Base-by-base conservation (phyloP, 345 rosid genomes). In the Bruguiera gymnorhiza region DNA sequence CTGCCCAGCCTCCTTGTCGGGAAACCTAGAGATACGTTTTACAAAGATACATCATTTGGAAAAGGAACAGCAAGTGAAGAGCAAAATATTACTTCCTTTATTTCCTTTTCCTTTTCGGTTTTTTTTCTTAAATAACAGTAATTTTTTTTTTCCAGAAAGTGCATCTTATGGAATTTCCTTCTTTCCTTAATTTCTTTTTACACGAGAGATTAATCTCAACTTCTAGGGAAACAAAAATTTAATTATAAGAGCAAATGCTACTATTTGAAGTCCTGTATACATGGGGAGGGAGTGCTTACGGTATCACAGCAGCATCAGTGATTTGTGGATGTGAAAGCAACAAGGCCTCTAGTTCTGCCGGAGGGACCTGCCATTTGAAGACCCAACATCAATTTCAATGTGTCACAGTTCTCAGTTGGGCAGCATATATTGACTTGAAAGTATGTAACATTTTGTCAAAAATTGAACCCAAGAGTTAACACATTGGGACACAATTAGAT, bases 321-420 rank as follows among this genome's bases (percentile, higher is more conserved):
- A 94, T 81, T 68, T 86, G 87, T 0, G 90, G 84, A 82, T 91
- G 96, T 39, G 89, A 59, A 30, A 89, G 93, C 66, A 92, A 53
- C 81, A 91, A 76, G 54, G 93, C 93, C 78, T 94, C 97, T 37
- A 94, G 83, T 72, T 94, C 97, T 8, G 99, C 97, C 2, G 97
- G 97, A 66, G 97, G 86, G 8, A 94, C 99, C 97, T 94, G 75
- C 29, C 37, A 76, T 55, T 21, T 8, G 59, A 55, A 55, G 24
- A 26, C 30, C 18, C 30, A 9, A 21, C 24, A 13, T 55, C 59
- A 55, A 26, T 55, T 55, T 13, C 13, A 18, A 18, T 18, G 18
- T 3, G 50, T 43, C 50, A 11, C 50, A 43, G 19, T 43, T 43
- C 50, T 43, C 4, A 43, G 19, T 43, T 13, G 43, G 48, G 11